phyloP scores from a whole-genome alignment of 768 basidiomycete species.

The Dendrothele bispora region DNA sequence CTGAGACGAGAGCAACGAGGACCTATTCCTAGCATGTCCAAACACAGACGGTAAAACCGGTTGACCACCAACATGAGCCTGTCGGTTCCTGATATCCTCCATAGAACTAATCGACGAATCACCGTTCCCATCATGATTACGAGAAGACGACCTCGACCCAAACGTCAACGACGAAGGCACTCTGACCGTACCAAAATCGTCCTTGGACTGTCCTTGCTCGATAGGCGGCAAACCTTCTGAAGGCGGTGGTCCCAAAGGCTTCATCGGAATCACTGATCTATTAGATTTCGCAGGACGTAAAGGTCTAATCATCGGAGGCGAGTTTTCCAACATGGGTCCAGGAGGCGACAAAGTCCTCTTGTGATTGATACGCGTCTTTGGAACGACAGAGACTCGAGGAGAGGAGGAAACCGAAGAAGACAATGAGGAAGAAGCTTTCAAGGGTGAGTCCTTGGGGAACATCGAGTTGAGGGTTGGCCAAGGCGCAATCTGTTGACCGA shows the following conservation, averaged over 20 bases:
- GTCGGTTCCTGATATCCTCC: slow-evolving; percentile 21
- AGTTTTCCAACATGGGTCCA: slow-evolving; percentile 33
- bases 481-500: slow-evolving; percentile 63
- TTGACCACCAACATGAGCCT: too few relatives aligned
- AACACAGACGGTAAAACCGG: slow-evolving; percentile 35
- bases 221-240: slow-evolving; percentile 5
- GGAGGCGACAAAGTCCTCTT: slow-evolving; percentile 30
- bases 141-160: slow-evolving; percentile 33
- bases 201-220: neutral
- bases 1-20: slow-evolving; percentile 18
- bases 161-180: slow-evolving; percentile 9
- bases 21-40: slow-evolving; percentile 20
- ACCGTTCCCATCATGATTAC: too few relatives aligned
- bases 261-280: neutral
- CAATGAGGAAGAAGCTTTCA: neutral
- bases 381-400: slow-evolving; percentile 7
- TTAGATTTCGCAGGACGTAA: slow-evolving; percentile 36
- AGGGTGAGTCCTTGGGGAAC: neutral
- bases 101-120: slow-evolving; percentile 14
- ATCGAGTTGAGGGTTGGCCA: slow-evolving; percentile 50
- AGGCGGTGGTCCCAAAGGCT: slow-evolving; percentile 7
- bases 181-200: neutral
- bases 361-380: slow-evolving; percentile 22
- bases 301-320: slow-evolving; percentile 37
- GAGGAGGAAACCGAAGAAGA: neutral